Evolutionary conservation across 2,329 filamentous ascomycete species (phyloP), one percentile per base, ranked within the genome.

Genomic region (Exophiala dermatitidis): DNA sequence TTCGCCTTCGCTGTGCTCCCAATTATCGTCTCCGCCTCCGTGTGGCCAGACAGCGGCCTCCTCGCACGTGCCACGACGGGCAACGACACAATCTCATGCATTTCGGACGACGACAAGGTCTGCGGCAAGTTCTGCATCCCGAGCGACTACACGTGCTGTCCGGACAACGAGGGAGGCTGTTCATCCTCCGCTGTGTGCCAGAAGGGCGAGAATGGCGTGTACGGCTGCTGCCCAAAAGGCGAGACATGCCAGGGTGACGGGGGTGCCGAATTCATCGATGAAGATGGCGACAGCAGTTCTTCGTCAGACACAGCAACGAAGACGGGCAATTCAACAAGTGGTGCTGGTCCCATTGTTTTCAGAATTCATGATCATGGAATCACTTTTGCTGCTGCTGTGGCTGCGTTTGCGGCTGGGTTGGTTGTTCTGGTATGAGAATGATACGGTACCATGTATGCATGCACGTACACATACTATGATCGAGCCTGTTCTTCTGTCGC

Each of bases 111-210:
- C 44, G 52, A 57, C 49, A 55, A 58, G 46, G 55, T 48, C 29
- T 62, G 60, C 48, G 60, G 60, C 40, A 56, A 36, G 10, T 58
- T 52, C 53, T 62, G 60, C 51, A 62, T 62, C 30, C 60, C 58
- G 7, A 40, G 33, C 38, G 34, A 38, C 48, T 60, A 62, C 33
- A 62, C 60, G 3, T 62, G 60, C 56, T 62, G 60, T 42, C 60
- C 60, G 4, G 58, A 60, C 36, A 48, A 53, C 4, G 54, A 54
- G 28, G 60, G 60, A 28, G 60, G 60, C 33, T 62, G 60, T 45
- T n/a, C 49, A 3, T 40, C 52, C 10, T 41, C 45, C 26, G 43
- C 47, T n/a, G 50, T 48, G 1, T 62, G 60, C 51, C 50, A 54
- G 44, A 42, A 42, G 9, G 60, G 60, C 32, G 55, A 60, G 19